phyloP scores from a whole-genome alignment of 2,329 filamentous ascomycete genomes.

The Colletotrichum echinochloae region DNA sequence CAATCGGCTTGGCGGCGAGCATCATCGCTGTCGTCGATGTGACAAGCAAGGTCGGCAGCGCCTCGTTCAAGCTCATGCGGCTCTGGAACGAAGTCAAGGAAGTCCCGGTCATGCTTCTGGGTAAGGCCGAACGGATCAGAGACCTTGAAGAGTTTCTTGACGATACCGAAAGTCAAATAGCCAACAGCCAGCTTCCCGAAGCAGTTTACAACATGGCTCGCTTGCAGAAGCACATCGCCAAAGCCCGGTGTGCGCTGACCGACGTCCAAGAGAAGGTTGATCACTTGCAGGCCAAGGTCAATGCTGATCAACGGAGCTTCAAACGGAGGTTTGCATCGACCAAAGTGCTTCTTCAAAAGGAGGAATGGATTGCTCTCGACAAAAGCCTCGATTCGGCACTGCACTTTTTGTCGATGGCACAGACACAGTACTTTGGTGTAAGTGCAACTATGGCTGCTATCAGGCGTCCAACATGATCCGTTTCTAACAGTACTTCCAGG shows the following conservation, averaged over 20 bases:
- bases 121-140: conserved; percentile 9
- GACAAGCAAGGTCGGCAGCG: conserved; percentile 33
- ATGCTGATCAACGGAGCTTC: conserved; percentile 28
- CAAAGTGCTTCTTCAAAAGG: conserved; percentile 43
- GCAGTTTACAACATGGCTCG: not conserved
- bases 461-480: not conserved
- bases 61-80: conserved; percentile 33
- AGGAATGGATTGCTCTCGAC: conserved; percentile 40
- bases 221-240: conserved; percentile 8
- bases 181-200: not conserved
- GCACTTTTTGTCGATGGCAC: conserved; percentile 39
- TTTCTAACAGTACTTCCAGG: not conserved
- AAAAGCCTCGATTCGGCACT: conserved; percentile 40
- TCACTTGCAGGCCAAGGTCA: conserved; percentile 21
- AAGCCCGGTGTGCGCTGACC: not conserved
- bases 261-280: conserved; percentile 13
- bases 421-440: conserved; percentile 42
- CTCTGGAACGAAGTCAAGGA: conserved; percentile 41
- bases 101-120: conserved; percentile 13
- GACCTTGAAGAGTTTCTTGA: conserved; percentile 11
- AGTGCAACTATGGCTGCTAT: conserved; percentile 2
- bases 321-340: conserved; percentile 41
- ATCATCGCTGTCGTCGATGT: conserved; percentile 31
- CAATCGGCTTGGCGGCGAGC: conserved; percentile 21
- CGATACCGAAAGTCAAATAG: not conserved